A percentile compares a stretch with the other conserved stretches of the same genome.
Conservation (phyloP, 257 asterid species). For the Leptodermis oblonga region DNA sequence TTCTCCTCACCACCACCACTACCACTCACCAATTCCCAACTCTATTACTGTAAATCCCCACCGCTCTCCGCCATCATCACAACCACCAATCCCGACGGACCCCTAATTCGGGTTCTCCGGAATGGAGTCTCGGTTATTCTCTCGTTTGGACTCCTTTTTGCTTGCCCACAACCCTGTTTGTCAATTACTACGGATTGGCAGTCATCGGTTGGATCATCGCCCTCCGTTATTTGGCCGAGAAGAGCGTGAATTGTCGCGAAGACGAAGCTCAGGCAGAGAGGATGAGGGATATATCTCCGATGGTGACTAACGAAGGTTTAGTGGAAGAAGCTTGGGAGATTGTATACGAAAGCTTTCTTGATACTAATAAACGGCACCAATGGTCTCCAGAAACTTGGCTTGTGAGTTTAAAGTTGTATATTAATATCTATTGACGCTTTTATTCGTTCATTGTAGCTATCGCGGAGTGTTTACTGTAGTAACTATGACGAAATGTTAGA, state of each 20-base stretch:
- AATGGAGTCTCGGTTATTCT: slow-evolving; percentile 51
- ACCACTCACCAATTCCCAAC: neutral
- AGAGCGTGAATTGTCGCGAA: slow-evolving; percentile 47
- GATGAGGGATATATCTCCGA: slow-evolving; percentile 19
- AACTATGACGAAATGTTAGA: neutral
- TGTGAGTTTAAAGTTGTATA: slow-evolving; percentile 27
- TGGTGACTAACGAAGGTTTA: slow-evolving; percentile 65
- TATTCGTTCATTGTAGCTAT: neutral
- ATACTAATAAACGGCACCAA: slow-evolving; percentile 49
- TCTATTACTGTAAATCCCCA: neutral
- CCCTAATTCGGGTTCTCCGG: slow-evolving; percentile 9
- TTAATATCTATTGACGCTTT: neutral
- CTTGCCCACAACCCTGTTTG: slow-evolving; percentile 32
- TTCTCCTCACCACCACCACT: slow-evolving; percentile 10
- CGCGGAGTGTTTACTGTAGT: neutral
- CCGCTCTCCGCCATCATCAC: neutral
- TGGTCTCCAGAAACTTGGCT: slow-evolving; percentile 88
- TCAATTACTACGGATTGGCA: slow-evolving; percentile 31
- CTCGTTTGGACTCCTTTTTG: slow-evolving; percentile 51
- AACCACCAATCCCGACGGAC: neutral
- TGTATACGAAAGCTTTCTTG: slow-evolving; percentile 78
- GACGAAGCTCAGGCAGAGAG: slow-evolving; percentile 34
- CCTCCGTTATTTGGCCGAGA: slow-evolving; percentile 8
- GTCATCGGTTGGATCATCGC: neutral
- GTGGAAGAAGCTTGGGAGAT: slow-evolving; percentile 96